Evolutionary conservation across 2,329 filamentous ascomycete genomes (phyloP), one percentile per base, ranked within the genome.

Genomic region (Didymella arachidicola): DNA sequence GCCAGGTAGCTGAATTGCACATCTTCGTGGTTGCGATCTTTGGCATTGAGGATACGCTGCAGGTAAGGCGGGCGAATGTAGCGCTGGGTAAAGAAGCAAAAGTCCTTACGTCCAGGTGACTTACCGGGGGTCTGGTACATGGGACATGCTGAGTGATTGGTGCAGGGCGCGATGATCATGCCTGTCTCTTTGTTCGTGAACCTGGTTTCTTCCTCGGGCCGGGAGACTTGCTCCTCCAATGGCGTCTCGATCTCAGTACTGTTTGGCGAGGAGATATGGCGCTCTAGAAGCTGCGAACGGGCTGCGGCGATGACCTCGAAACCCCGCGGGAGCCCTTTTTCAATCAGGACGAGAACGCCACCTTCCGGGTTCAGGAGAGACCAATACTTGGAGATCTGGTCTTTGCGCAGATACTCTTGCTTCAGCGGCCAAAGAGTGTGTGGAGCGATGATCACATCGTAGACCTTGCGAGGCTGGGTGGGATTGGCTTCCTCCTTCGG

Each of bases 251-350:
- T 77, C 11, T 76, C 70, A 10, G 79, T 78, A 12, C 81, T 79
- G 3, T 79, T 81, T 0, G 89, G 88, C 14, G 87, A 87, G 12
- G 87, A 79, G 55, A 97, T 89, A 72, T 91, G 88, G 43, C 89
- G 87, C 60, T 90, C 86, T 0, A 98, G 82, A 0, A 99, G 80
- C 59, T 91, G 87, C 41, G 93, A 85, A 48, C 95, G 88, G 6
- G 93, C 93, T 46, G 90, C 90, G 11, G 92, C 94, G 39, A 99
- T 87, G 14, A 92, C 91, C 75, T 98, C 95, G 66, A 99, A 99
- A 0, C 95, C 95, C 42, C 92, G 87, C 12, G 93, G 91, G 12
- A 96, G 86, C 0, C 93, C 95, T 76, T 97, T 98, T 75, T 99
- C 95, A 22, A 97, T 80, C 3, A 98, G 79, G 47, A 98, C 86